Evolutionary conservation across 192 early-diverging fungal genomes (phyloP).

Genomic region (Linnemannia elongata): DNA sequence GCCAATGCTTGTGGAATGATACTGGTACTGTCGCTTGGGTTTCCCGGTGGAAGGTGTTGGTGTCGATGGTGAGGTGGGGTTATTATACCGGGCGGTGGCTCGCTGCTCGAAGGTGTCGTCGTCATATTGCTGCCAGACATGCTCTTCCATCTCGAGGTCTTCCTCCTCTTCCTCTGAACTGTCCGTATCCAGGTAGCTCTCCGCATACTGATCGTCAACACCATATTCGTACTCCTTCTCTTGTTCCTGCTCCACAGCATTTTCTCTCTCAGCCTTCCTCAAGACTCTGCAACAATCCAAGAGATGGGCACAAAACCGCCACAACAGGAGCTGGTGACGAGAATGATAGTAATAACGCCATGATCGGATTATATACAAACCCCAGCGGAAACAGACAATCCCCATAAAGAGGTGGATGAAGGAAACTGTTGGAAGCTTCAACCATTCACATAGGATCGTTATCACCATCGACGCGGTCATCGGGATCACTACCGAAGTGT

Average conservation of each 20-base stretch:
- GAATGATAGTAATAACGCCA: background rate
- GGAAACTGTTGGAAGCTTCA: background rate
- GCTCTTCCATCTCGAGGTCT: background rate
- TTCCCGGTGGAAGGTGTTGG: too few relatives aligned
- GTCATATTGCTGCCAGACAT: background rate
- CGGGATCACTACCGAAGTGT: background rate
- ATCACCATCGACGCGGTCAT: background rate
- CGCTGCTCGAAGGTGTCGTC: background rate
- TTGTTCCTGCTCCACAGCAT: background rate
- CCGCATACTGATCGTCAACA: background rate
- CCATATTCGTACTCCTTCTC: background rate
- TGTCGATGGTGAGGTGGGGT: too few relatives aligned
- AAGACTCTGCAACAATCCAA: background rate
- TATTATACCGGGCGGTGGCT: too few relatives aligned
- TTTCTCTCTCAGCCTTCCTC: background rate
- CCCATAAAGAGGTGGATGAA: constrained; percentile 2
- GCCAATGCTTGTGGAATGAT: background rate
- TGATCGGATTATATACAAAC: background rate
- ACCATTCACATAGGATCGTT: background rate
- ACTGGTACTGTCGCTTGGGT: too few relatives aligned
- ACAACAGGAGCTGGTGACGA: background rate
- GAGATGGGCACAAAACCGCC: background rate
- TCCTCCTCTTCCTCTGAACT: background rate
- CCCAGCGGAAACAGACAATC: background rate
- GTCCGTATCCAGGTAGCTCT: background rate